phyloP scores from a whole-genome alignment of 1,139 yeast species.

The Geotrichum klebahnii region DNA sequence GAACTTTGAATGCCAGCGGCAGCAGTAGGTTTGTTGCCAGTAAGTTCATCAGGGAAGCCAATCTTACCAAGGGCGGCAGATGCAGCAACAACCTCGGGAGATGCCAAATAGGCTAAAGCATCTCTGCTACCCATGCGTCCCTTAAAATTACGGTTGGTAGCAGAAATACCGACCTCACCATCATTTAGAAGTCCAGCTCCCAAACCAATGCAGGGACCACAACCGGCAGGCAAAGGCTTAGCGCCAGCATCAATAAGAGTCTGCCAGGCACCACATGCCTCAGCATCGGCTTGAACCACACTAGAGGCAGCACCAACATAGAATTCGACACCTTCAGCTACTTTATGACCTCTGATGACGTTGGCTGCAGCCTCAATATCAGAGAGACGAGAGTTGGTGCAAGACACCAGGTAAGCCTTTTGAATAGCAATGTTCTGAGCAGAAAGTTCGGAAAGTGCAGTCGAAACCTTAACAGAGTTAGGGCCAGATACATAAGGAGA shows the following conservation, averaged over 20 bases:
- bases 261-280: conserved; percentile 87
- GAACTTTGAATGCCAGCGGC: conserved; percentile 49
- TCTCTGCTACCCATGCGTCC: conserved; percentile 99
- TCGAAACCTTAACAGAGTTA: conserved; percentile 88
- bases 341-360: conserved; percentile 71
- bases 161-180: conserved; percentile 97
- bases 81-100: conserved; percentile 98
- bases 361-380: conserved; percentile 94
- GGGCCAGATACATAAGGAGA: conserved; percentile 96
- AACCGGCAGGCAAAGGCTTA: conserved; percentile 92
- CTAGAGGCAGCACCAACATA: conserved; percentile 97
- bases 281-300: conserved; percentile 88
- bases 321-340: conserved; percentile 86
- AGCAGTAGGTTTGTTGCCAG: conserved; percentile 52
- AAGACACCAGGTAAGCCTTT: conserved; percentile 95
- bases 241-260: conserved; percentile 88
- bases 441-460: conserved; percentile 69
- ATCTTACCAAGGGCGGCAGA: conserved; percentile 91
- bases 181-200: conserved; percentile 91
- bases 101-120: conserved; percentile 91
- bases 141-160: conserved; percentile 96
- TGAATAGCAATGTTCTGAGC: conserved; percentile 69
- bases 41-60: conserved; percentile 84
- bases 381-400: conserved; percentile 90
- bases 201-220: conserved; percentile 98